Conservation (phyloP, 108 stramenopile species). For the Aurantiochytrium sp. region DNA sequence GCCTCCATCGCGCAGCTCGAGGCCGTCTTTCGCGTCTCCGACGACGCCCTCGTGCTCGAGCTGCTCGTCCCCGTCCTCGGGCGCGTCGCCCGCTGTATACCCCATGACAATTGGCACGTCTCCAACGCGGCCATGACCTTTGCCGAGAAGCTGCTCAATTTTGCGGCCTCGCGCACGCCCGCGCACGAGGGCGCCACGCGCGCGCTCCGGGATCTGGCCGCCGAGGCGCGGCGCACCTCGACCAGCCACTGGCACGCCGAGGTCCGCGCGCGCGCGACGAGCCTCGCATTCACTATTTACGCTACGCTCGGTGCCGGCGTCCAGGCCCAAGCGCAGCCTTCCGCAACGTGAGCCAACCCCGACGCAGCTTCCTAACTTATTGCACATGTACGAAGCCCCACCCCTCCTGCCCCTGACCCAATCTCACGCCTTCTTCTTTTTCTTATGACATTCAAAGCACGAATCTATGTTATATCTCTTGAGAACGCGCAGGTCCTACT, state of each 20-base stretch:
- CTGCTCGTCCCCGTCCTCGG: neutral
- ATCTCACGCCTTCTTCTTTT: too few species aligned
- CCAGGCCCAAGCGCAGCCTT: neutral
- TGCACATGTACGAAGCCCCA: too few species aligned
- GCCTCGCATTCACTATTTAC: slow-evolving; percentile 1
- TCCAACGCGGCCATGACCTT: slow-evolving; percentile 8
- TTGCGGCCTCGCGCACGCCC: neutral
- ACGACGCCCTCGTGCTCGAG: neutral
- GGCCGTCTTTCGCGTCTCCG: neutral
- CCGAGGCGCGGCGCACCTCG: neutral
- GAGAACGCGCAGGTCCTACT: too few species aligned
- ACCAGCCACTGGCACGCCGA: neutral
- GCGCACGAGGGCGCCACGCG: neutral
- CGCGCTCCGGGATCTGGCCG: neutral
- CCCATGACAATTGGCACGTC: slow-evolving; percentile 25
- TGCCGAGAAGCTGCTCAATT: neutral
- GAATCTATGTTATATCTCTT: too few species aligned
- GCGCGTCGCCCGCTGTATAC: neutral
- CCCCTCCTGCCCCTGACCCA: too few species aligned
- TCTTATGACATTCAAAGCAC: too few species aligned
- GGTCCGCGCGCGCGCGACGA: neutral
- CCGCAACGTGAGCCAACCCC: neutral
- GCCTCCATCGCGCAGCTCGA: neutral
- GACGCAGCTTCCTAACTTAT: neutral
- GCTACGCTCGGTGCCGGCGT: neutral